Conservation (phyloP, 176 grass and related monocot species). For the Cenchrus fungigraminus region DNA sequence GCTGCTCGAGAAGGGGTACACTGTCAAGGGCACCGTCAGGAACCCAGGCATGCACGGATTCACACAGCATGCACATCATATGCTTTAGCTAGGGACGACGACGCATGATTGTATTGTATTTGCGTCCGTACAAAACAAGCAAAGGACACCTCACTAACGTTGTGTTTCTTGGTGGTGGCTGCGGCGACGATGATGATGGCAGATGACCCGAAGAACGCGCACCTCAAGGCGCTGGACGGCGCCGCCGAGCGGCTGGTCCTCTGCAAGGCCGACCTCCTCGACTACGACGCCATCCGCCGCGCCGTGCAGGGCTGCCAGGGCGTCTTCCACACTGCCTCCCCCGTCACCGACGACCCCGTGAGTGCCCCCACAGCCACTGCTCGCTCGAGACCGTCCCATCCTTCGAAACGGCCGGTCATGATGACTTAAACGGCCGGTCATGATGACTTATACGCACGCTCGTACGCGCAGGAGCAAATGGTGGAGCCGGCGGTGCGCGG, state of each 20-base stretch:
- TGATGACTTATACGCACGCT: too few relatives aligned
- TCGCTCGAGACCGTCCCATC: too few relatives aligned
- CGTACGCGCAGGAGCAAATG: slow-evolving; percentile 80
- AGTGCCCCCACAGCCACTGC: neutral
- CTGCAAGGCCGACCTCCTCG: slow-evolving; percentile 94
- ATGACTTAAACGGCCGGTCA: too few relatives aligned
- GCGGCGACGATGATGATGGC: neutral
- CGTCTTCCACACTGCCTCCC: slow-evolving; percentile 96
- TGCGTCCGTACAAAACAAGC: too few relatives aligned
- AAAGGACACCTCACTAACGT: neutral
- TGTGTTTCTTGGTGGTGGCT: neutral
- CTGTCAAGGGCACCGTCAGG: slow-evolving; percentile 87
- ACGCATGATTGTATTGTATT: too few relatives aligned
- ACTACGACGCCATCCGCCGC: slow-evolving; percentile 71
- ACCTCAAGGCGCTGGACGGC: slow-evolving; percentile 76
- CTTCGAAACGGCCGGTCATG: too few relatives aligned
- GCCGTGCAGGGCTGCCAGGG: slow-evolving; percentile 86
- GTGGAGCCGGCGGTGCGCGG: slow-evolving; percentile 95
- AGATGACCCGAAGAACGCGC: slow-evolving; percentile 92
- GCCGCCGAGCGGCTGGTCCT: slow-evolving; percentile 79
- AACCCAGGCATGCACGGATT: slow-evolving; percentile 72
- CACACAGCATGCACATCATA: too few relatives aligned
- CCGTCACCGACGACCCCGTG: slow-evolving; percentile 94
- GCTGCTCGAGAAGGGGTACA: slow-evolving; percentile 85
- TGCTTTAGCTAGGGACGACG: too few relatives aligned